Base-by-base conservation (phyloP, 352 stramenopile genomes). In the Halophytophthora batemanensis region DNA sequence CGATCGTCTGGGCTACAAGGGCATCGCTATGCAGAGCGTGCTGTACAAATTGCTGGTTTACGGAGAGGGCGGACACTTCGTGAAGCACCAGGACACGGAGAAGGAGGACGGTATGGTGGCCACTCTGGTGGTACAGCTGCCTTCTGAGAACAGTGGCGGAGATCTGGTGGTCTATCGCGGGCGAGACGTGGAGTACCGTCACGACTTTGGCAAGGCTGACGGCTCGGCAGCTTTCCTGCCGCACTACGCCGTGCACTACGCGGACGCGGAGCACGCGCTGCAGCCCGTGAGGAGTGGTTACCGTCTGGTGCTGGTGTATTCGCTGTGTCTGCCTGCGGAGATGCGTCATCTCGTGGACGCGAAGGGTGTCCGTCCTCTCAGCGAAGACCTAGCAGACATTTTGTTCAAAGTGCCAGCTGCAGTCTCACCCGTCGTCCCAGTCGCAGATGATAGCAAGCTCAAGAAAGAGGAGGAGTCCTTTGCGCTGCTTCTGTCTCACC, bases 21-120 rank as follows among this genome's bases (percentile, higher is more conserved):
- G 40, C 14, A 48, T 51, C 33, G 21, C 50, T 13, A 36, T 58
- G 11, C 21, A 35, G 12, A 51, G 40, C n/a, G 29, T 18, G 36
- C 40, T 74, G 17, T 73, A 77, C 63, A 79, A 79, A 50, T 40
- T 82, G 50, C 50, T 82, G 2, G 34, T 77, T 12, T 77, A 78
- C 44, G 69, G 71, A 17, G 36, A 46, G 36, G 68, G 63, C 5
- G 71, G 69, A 21, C 66, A 72, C 47, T 79, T 82, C 42, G 21
- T 60, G 17, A 51, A 40, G n/a, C 65, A 79, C 51, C 60, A 71
- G 38, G 71, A 79, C 49, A 79, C 61, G 37, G 71, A 82, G 57
- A 79, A 82, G 46, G 66, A 77, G 39, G 31, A 45, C 28, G 69
- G 69, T 11, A 79, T 79, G 69, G 74, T 82, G 33, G 71, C 66